These are phyloP conservation scores for Juncus inflexus DNA, from an alignment of 176 grass and related monocot genomes.

Conservation along the genomic window DNA sequence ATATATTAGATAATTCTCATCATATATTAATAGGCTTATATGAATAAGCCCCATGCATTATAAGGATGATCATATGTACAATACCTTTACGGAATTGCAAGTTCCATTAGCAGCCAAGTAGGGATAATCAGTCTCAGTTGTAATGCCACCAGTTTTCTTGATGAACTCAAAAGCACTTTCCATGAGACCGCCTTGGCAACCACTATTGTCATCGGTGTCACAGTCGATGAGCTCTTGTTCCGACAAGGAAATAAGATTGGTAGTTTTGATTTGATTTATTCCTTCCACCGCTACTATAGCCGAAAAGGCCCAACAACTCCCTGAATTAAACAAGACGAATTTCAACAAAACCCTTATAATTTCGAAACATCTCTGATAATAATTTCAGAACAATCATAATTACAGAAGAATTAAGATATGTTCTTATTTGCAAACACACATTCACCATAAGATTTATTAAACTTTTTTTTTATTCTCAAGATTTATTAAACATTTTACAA, in stretches of 20 bases:
- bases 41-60: background rate
- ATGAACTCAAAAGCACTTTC: conserved; percentile 81
- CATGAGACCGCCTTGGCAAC: conserved; percentile 63
- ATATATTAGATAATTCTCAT: background rate
- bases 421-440: background rate
- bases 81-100: conserved; percentile 36
- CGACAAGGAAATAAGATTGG: conserved; percentile 46
- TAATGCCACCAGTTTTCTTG: conserved; percentile 48
- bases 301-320: conserved; percentile 68
- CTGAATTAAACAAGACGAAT: conserved; percentile 11
- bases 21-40: background rate
- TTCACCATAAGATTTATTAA: background rate
- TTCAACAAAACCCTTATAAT: background rate
- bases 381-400: background rate
- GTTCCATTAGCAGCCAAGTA: conserved; percentile 53
- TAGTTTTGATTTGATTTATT: conserved; percentile 62
- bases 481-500: background rate
- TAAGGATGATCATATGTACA: background rate
- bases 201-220: conserved; percentile 45
- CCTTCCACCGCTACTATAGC: conserved; percentile 63
- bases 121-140: conserved; percentile 53
- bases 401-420: background rate
- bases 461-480: background rate
- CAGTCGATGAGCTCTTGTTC: conserved; percentile 86
- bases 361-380: background rate